Evolutionary conservation across 1,139 yeast genomes (phyloP), one percentile per base, ranked within the genome.

Genomic region (Groenewaldozyma sp.): DNA sequence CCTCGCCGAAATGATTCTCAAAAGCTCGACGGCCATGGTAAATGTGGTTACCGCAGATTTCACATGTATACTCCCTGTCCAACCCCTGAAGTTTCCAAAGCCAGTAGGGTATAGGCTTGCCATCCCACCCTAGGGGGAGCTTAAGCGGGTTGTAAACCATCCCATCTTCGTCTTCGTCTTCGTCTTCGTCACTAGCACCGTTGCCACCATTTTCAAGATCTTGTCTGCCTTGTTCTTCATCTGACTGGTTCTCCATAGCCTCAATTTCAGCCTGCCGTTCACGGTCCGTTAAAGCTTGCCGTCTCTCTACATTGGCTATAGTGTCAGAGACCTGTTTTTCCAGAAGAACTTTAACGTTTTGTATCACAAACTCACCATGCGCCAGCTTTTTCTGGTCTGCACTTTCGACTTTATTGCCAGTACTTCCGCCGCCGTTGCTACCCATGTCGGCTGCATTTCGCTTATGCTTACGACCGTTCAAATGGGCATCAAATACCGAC

Each of bases 31-130:
- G 69, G 1, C 99, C 98, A 53, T 75, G 74, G 62, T 82, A 91
- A 5, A 67, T 65, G 31, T 65, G 60, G 53, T 84, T 79, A 2
- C 95, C 94, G 57, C 99, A 91, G 3, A 91, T 74, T 58, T 93
- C 96, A 61, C 99, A 91, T 1, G 64, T 57, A 51, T 76, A 84
- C 38, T 73, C 75, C 39, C 75, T 73, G 43, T 83, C 86, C 10
- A 88, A 66, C 0, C 98, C 98, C 53, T 86, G 91, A 27, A 87
- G 66, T 57, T 88, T 91, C 69, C 78, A 88, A 22, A 91, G 65
- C 99, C 99, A 91, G 44, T 70, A 76, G 1, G 98, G 98, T 29
- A 91, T 86, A 0, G 97, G 96, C 31, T 73, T 73, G 0, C 97
- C 97, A 59, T 88, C 95, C 27, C 84, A 73, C 0, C 95, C 97